phyloP scores from a whole-genome alignment of 2,329 filamentous ascomycete genomes.

The Chaetomium olivaceum region DNA sequence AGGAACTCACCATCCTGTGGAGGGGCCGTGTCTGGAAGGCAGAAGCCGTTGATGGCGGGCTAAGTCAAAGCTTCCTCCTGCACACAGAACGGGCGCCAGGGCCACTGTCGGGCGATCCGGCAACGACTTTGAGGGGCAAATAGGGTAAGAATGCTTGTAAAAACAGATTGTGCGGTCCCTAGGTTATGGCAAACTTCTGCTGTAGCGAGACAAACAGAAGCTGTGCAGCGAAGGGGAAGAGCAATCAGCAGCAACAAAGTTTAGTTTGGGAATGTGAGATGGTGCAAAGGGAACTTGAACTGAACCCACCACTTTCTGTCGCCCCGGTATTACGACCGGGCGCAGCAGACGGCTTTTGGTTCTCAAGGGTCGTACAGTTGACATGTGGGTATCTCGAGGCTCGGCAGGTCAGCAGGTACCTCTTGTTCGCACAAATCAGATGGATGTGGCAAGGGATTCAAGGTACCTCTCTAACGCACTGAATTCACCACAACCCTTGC shows the following conservation, averaged over 20 bases:
- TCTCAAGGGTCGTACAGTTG: conserved; percentile 9
- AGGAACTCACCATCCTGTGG: conserved; percentile 29
- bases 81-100: conserved; percentile 10
- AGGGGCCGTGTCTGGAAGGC: conserved; percentile 22
- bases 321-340: conserved; percentile 22
- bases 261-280: not conserved
- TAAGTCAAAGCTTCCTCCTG: conserved; percentile 20
- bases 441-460: not conserved
- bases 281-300: conserved; percentile 17
- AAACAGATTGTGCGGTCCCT: not conserved
- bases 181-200: not conserved
- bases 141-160: not conserved
- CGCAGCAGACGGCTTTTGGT: conserved; percentile 25
- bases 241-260: not conserved
- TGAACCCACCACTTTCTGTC: not conserved
- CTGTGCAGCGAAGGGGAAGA: not conserved
- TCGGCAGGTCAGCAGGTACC: conserved; percentile 18
- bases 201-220: conserved; percentile 1
- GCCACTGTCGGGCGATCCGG: conserved; percentile 12
- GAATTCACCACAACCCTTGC: not conserved
- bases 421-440: not conserved
- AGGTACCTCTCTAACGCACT: conserved; percentile 14
- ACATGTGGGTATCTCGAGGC: conserved; percentile 10
- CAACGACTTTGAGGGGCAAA: conserved; percentile 2
- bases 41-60: conserved; percentile 20